phyloP scores from a whole-genome alignment of 805 yeast genomes.

The Debaryomyces castellii region DNA sequence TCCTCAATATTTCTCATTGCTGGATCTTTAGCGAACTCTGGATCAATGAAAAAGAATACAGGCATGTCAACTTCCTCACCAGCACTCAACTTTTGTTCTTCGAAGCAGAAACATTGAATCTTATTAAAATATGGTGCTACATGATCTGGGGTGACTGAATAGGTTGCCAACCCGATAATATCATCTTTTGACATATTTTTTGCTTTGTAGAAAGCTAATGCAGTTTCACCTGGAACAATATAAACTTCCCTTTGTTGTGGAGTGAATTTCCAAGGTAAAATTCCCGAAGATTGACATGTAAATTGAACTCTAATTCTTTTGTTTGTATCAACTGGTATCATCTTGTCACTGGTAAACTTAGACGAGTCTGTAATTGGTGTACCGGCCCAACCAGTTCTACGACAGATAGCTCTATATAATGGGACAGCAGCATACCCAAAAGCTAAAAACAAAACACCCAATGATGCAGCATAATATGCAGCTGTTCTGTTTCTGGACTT shows the following conservation, averaged over 20 bases:
- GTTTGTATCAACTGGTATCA: slow-evolving; percentile 84
- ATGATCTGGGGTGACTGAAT: slow-evolving; percentile 93
- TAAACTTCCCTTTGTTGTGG: slow-evolving; percentile 94
- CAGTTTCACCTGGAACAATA: slow-evolving; percentile 96
- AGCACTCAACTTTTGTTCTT: slow-evolving; percentile 88
- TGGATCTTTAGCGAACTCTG: slow-evolving; percentile 92
- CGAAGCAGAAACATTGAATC: slow-evolving; percentile 97
- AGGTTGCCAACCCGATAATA: slow-evolving; percentile 97
- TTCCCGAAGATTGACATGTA: slow-evolving; percentile 87
- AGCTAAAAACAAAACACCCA: slow-evolving; percentile 68
- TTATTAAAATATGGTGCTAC: slow-evolving; percentile 96
- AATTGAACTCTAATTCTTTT: slow-evolving; percentile 80
- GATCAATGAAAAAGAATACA: slow-evolving; percentile 93
- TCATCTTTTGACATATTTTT: slow-evolving; percentile 82
- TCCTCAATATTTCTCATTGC: slow-evolving; percentile 88
- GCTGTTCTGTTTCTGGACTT: slow-evolving; percentile 50
- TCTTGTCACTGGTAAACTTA: slow-evolving; percentile 80
- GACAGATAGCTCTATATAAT: slow-evolving; percentile 84
- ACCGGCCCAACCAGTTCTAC: slow-evolving; percentile 95
- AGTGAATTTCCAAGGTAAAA: slow-evolving; percentile 90
- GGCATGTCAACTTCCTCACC: slow-evolving; percentile 99
- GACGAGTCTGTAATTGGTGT: slow-evolving; percentile 84
- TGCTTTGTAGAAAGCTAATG: slow-evolving; percentile 92
- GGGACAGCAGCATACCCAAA: slow-evolving; percentile 91
- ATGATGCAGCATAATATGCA: slow-evolving; percentile 65